Evolutionary conservation across 106 monocot species (phyloP).

Genomic region (Posidonia australis): DNA sequence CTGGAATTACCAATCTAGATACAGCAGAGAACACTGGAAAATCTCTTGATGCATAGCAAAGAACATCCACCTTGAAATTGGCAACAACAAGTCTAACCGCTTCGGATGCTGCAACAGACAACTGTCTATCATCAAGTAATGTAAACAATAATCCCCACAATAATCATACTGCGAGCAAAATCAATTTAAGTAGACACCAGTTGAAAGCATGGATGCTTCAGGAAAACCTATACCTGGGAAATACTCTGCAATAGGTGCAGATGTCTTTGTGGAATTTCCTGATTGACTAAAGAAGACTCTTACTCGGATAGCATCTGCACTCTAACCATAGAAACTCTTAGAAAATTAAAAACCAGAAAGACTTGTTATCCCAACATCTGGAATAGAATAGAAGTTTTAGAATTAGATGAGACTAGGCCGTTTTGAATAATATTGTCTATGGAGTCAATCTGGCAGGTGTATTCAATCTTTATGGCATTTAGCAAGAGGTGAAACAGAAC

Average conservation of each 20-base stretch:
- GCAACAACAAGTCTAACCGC: slow-evolving; percentile 25
- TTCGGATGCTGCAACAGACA: slow-evolving; percentile 43
- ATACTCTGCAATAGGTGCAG: slow-evolving; percentile 54
- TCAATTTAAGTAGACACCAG: neutral
- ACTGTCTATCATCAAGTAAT: neutral
- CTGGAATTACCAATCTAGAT: slow-evolving; percentile 70
- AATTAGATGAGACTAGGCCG: too few species aligned
- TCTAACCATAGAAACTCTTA: slow-evolving; percentile 48
- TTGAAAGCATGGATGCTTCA: neutral
- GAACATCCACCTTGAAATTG: slow-evolving; percentile 65
- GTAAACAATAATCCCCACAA: neutral
- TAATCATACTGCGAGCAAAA: neutral
- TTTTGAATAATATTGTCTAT: too few species aligned
- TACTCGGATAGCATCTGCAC: slow-evolving; percentile 72
- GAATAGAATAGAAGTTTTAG: neutral
- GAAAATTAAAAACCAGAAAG: neutral
- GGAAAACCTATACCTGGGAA: slow-evolving; percentile 42
- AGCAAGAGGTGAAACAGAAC: too few species aligned
- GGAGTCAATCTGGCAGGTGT: too few species aligned
- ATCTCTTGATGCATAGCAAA: slow-evolving; percentile 76
- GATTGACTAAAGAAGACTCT: slow-evolving; percentile 61
- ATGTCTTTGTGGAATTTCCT: slow-evolving; percentile 21
- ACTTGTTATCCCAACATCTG: neutral
- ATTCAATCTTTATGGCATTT: too few species aligned
- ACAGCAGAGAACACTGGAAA: slow-evolving; percentile 48